phyloP scores from a whole-genome alignment of 2,329 filamentous ascomycete genomes.

The Trichoderma sp. region DNA sequence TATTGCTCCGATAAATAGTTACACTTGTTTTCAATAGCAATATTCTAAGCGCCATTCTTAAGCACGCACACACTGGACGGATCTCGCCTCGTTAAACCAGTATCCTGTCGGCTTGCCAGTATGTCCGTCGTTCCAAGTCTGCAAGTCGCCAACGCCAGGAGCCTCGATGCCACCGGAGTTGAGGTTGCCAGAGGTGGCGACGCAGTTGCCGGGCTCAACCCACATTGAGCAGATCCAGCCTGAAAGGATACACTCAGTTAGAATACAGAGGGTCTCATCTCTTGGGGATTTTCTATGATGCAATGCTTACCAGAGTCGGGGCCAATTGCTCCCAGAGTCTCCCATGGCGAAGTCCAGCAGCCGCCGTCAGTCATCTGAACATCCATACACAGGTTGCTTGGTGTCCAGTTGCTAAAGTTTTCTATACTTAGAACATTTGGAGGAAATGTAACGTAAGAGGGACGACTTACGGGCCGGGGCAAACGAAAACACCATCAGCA shows the following conservation, averaged over 20 bases:
- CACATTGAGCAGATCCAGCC: slow-evolving; percentile 7
- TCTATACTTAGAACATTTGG: background rate
- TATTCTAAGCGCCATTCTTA: background rate
- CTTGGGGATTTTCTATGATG: background rate
- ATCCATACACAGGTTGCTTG: background rate
- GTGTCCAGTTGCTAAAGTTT: background rate
- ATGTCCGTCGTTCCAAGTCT: background rate
- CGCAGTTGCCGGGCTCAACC: slow-evolving; percentile 1
- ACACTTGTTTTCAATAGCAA: background rate
- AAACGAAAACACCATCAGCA: background rate
- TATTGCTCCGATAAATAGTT: background rate
- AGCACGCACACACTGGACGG: background rate
- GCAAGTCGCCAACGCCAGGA: background rate
- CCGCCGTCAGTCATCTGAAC: background rate
- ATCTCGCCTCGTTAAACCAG: background rate
- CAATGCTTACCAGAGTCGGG: background rate
- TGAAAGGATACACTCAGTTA: background rate
- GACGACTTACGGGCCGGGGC: background rate
- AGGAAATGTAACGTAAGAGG: too few relatives aligned
- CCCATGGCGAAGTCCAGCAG: background rate
- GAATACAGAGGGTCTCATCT: background rate
- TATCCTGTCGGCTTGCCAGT: background rate
- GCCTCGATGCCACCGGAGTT: background rate
- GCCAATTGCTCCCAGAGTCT: background rate
- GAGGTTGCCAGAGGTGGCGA: background rate